Percentiles rank a stretch among this genome's conserved stretches.
phyloP scores from a whole-genome alignment of 192 early-diverging fungal species.

The Backusella sp. region DNA sequence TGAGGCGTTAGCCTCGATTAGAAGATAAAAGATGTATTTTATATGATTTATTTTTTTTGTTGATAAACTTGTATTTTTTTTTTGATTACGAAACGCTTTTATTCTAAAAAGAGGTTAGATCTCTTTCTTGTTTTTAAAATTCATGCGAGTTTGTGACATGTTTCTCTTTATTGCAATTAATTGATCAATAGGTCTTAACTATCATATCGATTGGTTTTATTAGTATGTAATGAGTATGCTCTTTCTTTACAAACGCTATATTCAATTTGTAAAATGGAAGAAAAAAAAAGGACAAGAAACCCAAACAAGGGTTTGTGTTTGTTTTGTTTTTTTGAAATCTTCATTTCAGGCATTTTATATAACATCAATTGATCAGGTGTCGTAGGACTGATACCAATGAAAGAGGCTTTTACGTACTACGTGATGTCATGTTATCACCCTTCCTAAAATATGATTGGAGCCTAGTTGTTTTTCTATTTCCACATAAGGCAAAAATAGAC shows the following conservation, averaged over 20 bases:
- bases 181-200: not conserved
- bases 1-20: not conserved
- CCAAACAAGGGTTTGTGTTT: not conserved
- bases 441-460: not conserved
- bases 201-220: not conserved
- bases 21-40: not conserved
- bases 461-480: not conserved
- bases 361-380: not conserved
- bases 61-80: too few relatives aligned
- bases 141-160: slow-evolving; percentile 2
- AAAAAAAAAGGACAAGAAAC: too few relatives aligned
- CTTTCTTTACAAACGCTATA: not conserved
- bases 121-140: not conserved
- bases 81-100: not conserved
- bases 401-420: not conserved
- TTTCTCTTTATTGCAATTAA: not conserved
- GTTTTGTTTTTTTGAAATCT: not conserved
- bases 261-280: too few relatives aligned
- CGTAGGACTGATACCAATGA: not conserved
- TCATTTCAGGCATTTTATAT: not conserved
- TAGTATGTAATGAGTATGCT: not conserved
- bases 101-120: not conserved
- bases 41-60: too few relatives aligned
- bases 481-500: not conserved
- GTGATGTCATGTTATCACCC: not conserved